Evolutionary conservation across 2,329 filamentous ascomycete species (phyloP).

Genomic region (Penicillium expansum): DNA sequence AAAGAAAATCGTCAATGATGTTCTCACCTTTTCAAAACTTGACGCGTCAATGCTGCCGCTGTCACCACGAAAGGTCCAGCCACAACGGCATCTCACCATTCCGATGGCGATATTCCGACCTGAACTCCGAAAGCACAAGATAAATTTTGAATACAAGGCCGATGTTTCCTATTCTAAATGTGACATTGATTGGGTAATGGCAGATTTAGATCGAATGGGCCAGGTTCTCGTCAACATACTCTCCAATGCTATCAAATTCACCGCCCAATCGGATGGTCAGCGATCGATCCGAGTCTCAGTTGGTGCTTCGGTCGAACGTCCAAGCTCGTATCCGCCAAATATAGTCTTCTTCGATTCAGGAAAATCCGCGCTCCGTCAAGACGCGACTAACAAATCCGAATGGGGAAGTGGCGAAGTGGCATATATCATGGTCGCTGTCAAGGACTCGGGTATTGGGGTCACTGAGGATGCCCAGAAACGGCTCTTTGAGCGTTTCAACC

Average conservation of each 20-base stretch:
- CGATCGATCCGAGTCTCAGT: slow-evolving; percentile 52
- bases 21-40: slow-evolving; percentile 70
- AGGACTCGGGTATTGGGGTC: slow-evolving; percentile 73
- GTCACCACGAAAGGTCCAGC: slow-evolving; percentile 67
- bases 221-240: slow-evolving; percentile 79
- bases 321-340: slow-evolving; percentile 43
- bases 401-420: slow-evolving; percentile 59
- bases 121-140: slow-evolving; percentile 67
- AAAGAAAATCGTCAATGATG: slow-evolving; percentile 74
- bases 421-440: slow-evolving; percentile 70
- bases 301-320: slow-evolving; percentile 48
- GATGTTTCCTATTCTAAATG: slow-evolving; percentile 60
- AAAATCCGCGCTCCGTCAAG: slow-evolving; percentile 22
- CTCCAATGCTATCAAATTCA: slow-evolving; percentile 81
- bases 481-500: slow-evolving; percentile 75
- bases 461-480: slow-evolving; percentile 68
- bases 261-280: slow-evolving; percentile 49
- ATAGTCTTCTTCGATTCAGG: slow-evolving; percentile 32
- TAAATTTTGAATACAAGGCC: slow-evolving; percentile 63
- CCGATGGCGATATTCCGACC: slow-evolving; percentile 76
- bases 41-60: slow-evolving; percentile 72
- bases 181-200: slow-evolving; percentile 61
- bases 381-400: slow-evolving; percentile 44
- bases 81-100: slow-evolving; percentile 63
- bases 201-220: slow-evolving; percentile 71